These are phyloP conservation scores for Verbena officinalis DNA, from an alignment of 257 asterid genomes.

Conservation along the genomic window DNA sequence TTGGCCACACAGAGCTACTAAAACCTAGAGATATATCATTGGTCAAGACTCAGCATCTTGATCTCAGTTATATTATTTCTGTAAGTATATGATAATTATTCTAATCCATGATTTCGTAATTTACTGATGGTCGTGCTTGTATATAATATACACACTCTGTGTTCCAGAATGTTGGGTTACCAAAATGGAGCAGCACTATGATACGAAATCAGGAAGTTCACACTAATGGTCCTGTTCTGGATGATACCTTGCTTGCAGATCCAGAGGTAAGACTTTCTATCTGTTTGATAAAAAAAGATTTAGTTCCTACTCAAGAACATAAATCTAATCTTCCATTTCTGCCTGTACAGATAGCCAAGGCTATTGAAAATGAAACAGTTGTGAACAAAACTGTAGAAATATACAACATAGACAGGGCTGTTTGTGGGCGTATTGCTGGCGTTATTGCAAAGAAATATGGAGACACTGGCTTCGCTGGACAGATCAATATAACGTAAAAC, in stretches of 20 bases:
- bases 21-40: conserved; percentile 84
- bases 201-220: conserved; percentile 95
- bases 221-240: conserved; percentile 91
- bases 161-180: conserved; percentile 75
- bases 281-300: background rate
- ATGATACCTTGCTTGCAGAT: conserved; percentile 79
- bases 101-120: conserved; percentile 8
- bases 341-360: conserved; percentile 64
- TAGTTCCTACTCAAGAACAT: background rate
- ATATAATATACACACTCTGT: conserved; percentile 18
- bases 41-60: conserved; percentile 95
- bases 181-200: conserved; percentile 87
- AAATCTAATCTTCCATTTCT: conserved; percentile 17
- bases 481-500: conserved; percentile 77
- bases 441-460: conserved; percentile 95
- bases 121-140: conserved; percentile 9
- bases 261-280: conserved; percentile 54
- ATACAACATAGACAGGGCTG: conserved; percentile 96
- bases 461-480: conserved; percentile 97
- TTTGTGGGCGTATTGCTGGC: conserved; percentile 98
- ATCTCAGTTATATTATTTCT: conserved; percentile 73
- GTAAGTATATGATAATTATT: conserved; percentile 47
- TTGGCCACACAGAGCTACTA: conserved; percentile 87
- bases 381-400: conserved; percentile 72
- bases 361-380: conserved; percentile 83